phyloP scores from a whole-genome alignment of 106 monocot genomes.

The Iris macrosiphon region DNA sequence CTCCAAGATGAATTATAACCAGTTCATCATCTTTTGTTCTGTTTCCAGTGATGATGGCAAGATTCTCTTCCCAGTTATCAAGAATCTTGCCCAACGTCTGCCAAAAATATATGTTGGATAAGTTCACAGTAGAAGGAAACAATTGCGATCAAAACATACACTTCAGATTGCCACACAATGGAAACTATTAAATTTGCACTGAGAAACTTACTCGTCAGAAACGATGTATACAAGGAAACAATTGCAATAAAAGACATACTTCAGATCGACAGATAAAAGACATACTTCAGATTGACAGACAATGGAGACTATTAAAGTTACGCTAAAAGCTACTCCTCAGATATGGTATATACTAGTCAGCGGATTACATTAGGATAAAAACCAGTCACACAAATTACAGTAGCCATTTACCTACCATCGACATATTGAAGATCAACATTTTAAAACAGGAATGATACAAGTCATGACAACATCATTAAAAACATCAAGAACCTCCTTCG shows the following conservation, averaged over 20 bases:
- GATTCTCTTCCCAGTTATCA: slow-evolving; percentile 90
- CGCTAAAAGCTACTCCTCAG: no score
- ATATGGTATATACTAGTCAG: not conserved
- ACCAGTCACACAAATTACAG: not conserved
- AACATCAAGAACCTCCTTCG: not conserved
- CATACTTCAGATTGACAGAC: no score
- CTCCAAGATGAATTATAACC: slow-evolving; percentile 85
- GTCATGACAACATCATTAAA: not conserved
- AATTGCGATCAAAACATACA: no score
- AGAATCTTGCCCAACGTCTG: slow-evolving; percentile 61
- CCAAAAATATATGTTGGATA: not conserved
- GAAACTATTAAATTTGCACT: no score
- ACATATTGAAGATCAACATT: not conserved
- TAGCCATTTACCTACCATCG: not conserved
- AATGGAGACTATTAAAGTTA: no score
- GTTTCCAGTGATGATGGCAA: slow-evolving; percentile 86
- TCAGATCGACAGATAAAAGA: no score
- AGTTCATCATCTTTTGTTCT: slow-evolving; percentile 86
- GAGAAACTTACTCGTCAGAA: no score
- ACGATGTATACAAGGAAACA: no score
- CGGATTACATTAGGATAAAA: not conserved
- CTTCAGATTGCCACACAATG: no score
- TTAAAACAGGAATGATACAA: not conserved
- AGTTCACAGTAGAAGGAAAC: not conserved
- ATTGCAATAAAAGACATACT: no score